phyloP scores from a whole-genome alignment of 306 rosid species.

The Boehmeria nivea region DNA sequence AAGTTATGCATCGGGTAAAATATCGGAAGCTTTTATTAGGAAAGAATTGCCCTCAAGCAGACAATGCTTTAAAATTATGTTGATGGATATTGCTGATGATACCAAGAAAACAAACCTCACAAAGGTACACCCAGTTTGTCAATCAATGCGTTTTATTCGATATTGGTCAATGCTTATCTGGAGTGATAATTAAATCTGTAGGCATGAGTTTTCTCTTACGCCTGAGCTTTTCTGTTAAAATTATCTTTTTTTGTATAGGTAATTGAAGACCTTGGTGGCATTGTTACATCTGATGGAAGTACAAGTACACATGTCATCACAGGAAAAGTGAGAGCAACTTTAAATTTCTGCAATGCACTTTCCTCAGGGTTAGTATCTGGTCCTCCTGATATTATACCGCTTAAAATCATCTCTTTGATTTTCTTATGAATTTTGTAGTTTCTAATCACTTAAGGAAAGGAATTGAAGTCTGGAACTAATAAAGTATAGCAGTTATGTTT shows the following conservation, averaged over 20 bases:
- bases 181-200: background rate
- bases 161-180: constrained; percentile 2
- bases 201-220: background rate
- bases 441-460: constrained; percentile 4
- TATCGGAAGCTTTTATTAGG: constrained; percentile 32
- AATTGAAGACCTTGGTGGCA: constrained; percentile 76
- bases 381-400: background rate
- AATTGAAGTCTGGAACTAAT: too few species aligned
- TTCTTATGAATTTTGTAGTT: too few species aligned
- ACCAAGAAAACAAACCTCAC: constrained; percentile 54
- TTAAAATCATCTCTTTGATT: too few species aligned
- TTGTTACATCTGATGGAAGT: constrained; percentile 54
- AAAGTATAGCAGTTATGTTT: too few species aligned
- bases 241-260: constrained; percentile 41
- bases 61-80: constrained; percentile 55
- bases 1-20: constrained; percentile 22
- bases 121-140: constrained; percentile 45
- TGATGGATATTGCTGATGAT: constrained; percentile 84
- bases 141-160: background rate
- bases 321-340: constrained; percentile 78
- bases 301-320: constrained; percentile 74
- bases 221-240: background rate
- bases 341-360: constrained; percentile 82
- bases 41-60: constrained; percentile 34
- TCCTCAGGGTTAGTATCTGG: constrained; percentile 93